Conservation (phyloP, 2,329 filamentous ascomycete species). For the Nothophaeocryptopus gaeumannii region DNA sequence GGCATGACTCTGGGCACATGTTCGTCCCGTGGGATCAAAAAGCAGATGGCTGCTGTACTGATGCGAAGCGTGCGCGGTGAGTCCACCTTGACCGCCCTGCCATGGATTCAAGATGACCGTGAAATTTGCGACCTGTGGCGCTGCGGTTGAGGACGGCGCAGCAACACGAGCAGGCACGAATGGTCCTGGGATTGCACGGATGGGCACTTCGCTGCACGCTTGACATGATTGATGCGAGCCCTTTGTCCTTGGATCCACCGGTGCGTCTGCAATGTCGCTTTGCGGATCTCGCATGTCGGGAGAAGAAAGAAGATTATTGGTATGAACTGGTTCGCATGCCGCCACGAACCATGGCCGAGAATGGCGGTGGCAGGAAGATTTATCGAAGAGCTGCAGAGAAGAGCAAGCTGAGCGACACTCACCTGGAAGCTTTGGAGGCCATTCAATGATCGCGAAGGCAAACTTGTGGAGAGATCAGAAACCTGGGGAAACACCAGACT, state of each 20-base stretch:
- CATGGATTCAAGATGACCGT: slow-evolving; percentile 14
- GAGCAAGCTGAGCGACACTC: slow-evolving; percentile 7
- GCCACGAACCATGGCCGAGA: slow-evolving; percentile 4
- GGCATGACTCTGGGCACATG: slow-evolving; percentile 18
- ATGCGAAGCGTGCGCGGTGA: slow-evolving; percentile 11
- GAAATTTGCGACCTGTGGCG: slow-evolving; percentile 17
- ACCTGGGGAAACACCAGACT: slow-evolving; percentile 20
- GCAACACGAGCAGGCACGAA: no score
- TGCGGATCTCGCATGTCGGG: not conserved
- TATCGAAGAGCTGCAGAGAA: slow-evolving; percentile 10
- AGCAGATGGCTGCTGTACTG: slow-evolving; percentile 4
- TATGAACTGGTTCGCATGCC: not conserved
- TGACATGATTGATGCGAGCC: slow-evolving; percentile 1
- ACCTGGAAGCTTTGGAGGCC: slow-evolving; percentile 20
- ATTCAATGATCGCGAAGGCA: slow-evolving; percentile 14
- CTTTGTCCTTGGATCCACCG: not conserved
- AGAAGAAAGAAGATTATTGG: no score
- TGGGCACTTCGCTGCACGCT: slow-evolving; percentile 5
- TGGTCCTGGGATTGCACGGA: not conserved
- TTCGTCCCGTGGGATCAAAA: slow-evolving; percentile 12
- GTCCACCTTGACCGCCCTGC: slow-evolving; percentile 9
- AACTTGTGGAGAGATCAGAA: slow-evolving; percentile 15
- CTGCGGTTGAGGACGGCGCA: not conserved
- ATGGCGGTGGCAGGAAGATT: slow-evolving; percentile 18
- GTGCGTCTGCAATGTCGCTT: slow-evolving; percentile 5